Evolutionary conservation across 306 rosid genomes (phyloP).

Genomic region (Cyclanthera cordifolia): DNA sequence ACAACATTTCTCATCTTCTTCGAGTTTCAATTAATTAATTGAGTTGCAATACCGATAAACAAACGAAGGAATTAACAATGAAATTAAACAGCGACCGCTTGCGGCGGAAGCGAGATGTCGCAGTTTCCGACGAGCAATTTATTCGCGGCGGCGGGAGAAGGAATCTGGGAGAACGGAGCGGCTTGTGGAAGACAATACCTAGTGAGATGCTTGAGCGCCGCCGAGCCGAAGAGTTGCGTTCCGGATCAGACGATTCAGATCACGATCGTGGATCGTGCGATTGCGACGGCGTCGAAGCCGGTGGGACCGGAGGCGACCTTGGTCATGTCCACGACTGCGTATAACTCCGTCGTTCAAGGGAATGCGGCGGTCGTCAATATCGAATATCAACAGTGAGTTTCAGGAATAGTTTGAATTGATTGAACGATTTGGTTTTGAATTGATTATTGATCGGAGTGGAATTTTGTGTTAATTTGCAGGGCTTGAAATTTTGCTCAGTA

Average conservation of each 20-base stretch:
- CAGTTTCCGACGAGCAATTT: slow-evolving; percentile 46
- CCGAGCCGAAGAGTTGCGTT: slow-evolving; percentile 31
- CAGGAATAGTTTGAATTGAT: no score
- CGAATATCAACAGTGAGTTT: slow-evolving; percentile 51
- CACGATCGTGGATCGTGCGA: slow-evolving; percentile 56
- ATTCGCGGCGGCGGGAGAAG: slow-evolving; percentile 71
- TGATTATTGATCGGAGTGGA: no score
- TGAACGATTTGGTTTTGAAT: no score
- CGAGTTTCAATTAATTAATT: no score
- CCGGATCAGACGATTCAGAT: slow-evolving; percentile 40
- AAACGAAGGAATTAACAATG: background rate
- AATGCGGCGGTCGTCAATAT: slow-evolving; percentile 36
- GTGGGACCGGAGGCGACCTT: slow-evolving; percentile 25
- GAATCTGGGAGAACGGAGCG: slow-evolving; percentile 86
- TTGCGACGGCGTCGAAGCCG: slow-evolving; percentile 33
- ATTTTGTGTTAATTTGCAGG: no score
- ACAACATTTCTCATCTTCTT: no score
- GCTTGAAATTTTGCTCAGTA: no score
- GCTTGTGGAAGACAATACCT: slow-evolving; percentile 61
- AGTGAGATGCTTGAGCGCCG: slow-evolving; percentile 62
- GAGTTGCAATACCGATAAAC: background rate
- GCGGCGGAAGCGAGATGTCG: slow-evolving; percentile 30
- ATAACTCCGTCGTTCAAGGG: slow-evolving; percentile 35
- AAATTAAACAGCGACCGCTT: slow-evolving; percentile 37
- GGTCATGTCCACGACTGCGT: slow-evolving; percentile 51